A percentile compares a stretch with the other conserved stretches of the same genome.
Conservation (phyloP, 1,139 yeast species). For the Suhomyces chickasaworum region DNA sequence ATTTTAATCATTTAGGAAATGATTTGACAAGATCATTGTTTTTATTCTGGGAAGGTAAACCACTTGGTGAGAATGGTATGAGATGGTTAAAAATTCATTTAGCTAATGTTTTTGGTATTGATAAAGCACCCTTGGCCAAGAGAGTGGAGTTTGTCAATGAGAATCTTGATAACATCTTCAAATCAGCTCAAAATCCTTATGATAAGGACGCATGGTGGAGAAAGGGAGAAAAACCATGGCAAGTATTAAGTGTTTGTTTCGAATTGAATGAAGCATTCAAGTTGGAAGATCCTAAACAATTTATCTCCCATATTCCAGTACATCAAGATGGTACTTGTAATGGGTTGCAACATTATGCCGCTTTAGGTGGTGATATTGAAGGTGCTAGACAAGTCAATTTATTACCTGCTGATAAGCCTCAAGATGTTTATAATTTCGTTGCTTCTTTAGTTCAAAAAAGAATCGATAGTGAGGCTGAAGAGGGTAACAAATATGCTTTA, state of each 20-base stretch:
- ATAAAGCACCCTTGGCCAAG: conserved; percentile 77
- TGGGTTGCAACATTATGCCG: conserved; percentile 97
- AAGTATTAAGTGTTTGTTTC: conserved; percentile 81
- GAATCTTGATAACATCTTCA: conserved; percentile 60
- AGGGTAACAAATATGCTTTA: conserved; percentile 55
- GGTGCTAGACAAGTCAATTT: conserved; percentile 94
- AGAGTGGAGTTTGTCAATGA: conserved; percentile 74
- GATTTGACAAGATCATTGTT: conserved; percentile 87
- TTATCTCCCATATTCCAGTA: conserved; percentile 79
- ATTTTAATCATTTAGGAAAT: conserved; percentile 80
- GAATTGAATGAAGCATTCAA: conserved; percentile 75
- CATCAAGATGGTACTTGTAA: conserved; percentile 99
- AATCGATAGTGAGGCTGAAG: conserved; percentile 61
- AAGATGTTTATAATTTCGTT: conserved; percentile 87
- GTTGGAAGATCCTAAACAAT: conserved; percentile 72
- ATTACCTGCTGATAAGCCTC: conserved; percentile 80
- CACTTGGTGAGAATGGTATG: conserved; percentile 73
- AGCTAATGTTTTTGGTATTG: conserved; percentile 86
- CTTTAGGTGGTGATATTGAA: conserved; percentile 92
- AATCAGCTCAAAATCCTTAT: conserved; percentile 71
- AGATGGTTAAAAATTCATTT: conserved; percentile 89
- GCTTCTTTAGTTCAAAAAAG: conserved; percentile 67
- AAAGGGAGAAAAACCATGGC: conserved; percentile 94
- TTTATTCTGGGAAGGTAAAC: conserved; percentile 85
- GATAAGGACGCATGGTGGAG: conserved; percentile 74